Conservation (phyloP, 192 early-diverging fungal species). For the Podila clonocystis region DNA sequence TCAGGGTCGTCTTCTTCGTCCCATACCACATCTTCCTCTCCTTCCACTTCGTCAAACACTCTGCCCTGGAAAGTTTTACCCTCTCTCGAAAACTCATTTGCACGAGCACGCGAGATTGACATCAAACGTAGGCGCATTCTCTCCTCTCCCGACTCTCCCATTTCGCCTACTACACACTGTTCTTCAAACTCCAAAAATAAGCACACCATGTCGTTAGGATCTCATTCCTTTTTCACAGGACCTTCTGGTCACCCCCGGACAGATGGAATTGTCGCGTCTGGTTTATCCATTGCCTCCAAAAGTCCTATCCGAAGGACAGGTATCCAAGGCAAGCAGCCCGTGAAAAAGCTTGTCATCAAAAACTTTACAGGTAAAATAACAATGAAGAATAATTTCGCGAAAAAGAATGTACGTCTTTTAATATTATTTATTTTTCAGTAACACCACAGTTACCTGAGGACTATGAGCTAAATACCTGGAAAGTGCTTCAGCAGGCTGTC, state of each 20-base stretch:
- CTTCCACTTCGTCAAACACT: slow-evolving; percentile 14
- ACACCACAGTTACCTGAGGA: slow-evolving; percentile 70
- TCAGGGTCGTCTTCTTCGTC: slow-evolving; percentile 14
- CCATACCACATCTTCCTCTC: slow-evolving; percentile 9
- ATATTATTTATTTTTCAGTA: slow-evolving; percentile 20
- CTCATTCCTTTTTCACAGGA: slow-evolving; percentile 18
- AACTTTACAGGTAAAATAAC: slow-evolving; percentile 64
- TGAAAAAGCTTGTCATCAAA: slow-evolving; percentile 71
- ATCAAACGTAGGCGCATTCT: slow-evolving; percentile 28
- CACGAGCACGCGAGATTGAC: slow-evolving; percentile 40
- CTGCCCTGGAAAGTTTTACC: slow-evolving; percentile 34
- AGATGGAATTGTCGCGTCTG: not conserved
- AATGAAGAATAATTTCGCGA: not conserved
- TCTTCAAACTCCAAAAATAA: slow-evolving; percentile 2
- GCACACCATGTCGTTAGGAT: slow-evolving; percentile 30
- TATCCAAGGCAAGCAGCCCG: slow-evolving; percentile 51
- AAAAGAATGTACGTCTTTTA: not conserved
- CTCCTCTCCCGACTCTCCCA: not conserved
- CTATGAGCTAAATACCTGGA: slow-evolving; percentile 74
- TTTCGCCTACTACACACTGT: not conserved
- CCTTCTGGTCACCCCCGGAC: slow-evolving; percentile 23
- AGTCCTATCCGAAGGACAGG: slow-evolving; percentile 35
- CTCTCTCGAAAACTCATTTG: slow-evolving; percentile 44
- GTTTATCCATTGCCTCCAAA: slow-evolving; percentile 1
- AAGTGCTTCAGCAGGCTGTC: slow-evolving; percentile 72